Evolutionary conservation across 192 early-diverging fungal genomes (phyloP).

Genomic region (Podila horticola): DNA sequence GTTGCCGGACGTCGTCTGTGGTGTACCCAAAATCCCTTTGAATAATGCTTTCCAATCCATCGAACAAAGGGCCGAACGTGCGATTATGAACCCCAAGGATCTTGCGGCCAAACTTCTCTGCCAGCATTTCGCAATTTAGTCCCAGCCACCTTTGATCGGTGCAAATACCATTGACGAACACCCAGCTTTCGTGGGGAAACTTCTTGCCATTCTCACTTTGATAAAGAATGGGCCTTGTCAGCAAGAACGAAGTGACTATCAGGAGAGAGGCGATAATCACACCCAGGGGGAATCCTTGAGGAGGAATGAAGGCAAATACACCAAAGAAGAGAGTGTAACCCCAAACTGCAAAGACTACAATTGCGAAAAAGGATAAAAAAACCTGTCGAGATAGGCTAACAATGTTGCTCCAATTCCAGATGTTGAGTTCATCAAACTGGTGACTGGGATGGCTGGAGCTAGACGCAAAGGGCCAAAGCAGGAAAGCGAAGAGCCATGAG

Average conservation of each 20-base stretch:
- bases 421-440: constrained; percentile 4
- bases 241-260: not conserved
- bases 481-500: too few relatives aligned
- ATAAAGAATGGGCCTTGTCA: not conserved
- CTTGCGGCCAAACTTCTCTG: constrained; percentile 2
- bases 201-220: not conserved
- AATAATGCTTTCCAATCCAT: not conserved
- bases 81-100: constrained; percentile 12
- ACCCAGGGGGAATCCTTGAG: not conserved
- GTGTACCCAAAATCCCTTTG: constrained; percentile 3
- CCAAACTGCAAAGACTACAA: not conserved
- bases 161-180: constrained; percentile 4
- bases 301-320: not conserved
- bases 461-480: too few relatives aligned
- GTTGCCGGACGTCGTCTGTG: not conserved
- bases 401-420: not conserved
- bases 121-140: constrained; percentile 9
- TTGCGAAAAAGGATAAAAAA: not conserved
- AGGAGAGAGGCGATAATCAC: not conserved
- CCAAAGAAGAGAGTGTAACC: not conserved
- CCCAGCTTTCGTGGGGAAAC: constrained; percentile 2
- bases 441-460: too few relatives aligned
- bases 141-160: constrained; percentile 2
- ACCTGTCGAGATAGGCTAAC: not conserved
- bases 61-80: constrained; percentile 4